phyloP scores from a whole-genome alignment of 805 yeast species.

The Spathaspora hagerdaliae region DNA sequence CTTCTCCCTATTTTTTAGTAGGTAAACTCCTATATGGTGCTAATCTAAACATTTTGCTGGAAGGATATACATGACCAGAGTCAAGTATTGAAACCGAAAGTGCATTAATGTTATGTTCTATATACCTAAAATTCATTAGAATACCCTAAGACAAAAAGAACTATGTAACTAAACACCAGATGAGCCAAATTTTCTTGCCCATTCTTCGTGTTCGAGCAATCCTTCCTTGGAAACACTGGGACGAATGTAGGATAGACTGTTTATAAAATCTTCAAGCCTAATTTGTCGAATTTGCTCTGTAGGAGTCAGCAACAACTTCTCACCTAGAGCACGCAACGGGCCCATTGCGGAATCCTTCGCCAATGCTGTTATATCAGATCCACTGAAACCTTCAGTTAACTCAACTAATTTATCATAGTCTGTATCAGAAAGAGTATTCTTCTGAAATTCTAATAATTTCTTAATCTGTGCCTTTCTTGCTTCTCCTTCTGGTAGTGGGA shows the following conservation, averaged over 20 bases:
- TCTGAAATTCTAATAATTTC: constrained; percentile 66
- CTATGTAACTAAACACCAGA: constrained; percentile 61
- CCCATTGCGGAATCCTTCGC: constrained; percentile 99
- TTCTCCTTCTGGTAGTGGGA: constrained; percentile 87
- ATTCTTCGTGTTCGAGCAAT: constrained; percentile 71
- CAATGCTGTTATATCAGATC: constrained; percentile 86
- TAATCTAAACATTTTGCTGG: no score
- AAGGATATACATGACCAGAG: no score
- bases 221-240: constrained; percentile 89
- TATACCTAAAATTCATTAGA: no score
- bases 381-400: constrained; percentile 79
- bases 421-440: constrained; percentile 58
- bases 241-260: constrained; percentile 72
- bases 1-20: no score
- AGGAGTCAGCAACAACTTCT: constrained; percentile 63
- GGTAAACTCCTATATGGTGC: no score
- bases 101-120: no score
- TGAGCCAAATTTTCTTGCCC: constrained; percentile 86
- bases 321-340: constrained; percentile 87
- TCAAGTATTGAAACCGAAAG: no score
- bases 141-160: no score
- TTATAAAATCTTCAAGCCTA: constrained; percentile 64
- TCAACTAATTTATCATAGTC: constrained; percentile 60
- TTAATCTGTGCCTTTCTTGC: constrained; percentile 70
- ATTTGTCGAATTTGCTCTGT: constrained; percentile 79